Conservation (phyloP, 2,329 filamentous ascomycete species). For the Fusarium sp. region DNA sequence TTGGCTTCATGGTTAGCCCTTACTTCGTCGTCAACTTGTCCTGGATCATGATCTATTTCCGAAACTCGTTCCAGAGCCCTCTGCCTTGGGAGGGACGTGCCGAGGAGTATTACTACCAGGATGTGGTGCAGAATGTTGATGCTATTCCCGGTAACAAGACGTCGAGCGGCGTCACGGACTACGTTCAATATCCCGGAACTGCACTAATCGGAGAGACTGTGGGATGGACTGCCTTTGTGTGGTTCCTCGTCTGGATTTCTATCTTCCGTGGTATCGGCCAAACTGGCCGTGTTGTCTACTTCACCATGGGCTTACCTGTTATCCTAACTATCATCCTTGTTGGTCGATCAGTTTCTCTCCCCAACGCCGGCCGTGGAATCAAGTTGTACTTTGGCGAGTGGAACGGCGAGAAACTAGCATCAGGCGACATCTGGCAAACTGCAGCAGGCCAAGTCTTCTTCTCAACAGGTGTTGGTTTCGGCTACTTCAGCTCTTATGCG, state of each 20-base stretch:
- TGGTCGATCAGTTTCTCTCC: constrained; percentile 65
- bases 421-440: constrained; percentile 69
- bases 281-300: constrained; percentile 71
- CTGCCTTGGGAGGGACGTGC: constrained; percentile 66
- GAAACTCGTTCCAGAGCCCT: constrained; percentile 66
- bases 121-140: constrained; percentile 63
- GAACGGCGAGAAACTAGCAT: constrained; percentile 64
- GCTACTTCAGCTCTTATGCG: constrained; percentile 70
- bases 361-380: constrained; percentile 66
- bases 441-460: constrained; percentile 72
- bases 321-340: constrained; percentile 69
- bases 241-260: constrained; percentile 71
- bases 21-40: constrained; percentile 70
- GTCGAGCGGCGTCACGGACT: constrained; percentile 57
- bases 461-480: constrained; percentile 70
- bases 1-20: constrained; percentile 67
- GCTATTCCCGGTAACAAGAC: constrained; percentile 57
- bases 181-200: constrained; percentile 61
- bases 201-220: constrained; percentile 68
- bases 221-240: constrained; percentile 69
- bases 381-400: constrained; percentile 61
- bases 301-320: constrained; percentile 72
- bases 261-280: constrained; percentile 71
- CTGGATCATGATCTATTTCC: constrained; percentile 72
- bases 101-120: constrained; percentile 65